Base-by-base conservation (phyloP, 768 basidiomycete species). In the Suillus discolor region DNA sequence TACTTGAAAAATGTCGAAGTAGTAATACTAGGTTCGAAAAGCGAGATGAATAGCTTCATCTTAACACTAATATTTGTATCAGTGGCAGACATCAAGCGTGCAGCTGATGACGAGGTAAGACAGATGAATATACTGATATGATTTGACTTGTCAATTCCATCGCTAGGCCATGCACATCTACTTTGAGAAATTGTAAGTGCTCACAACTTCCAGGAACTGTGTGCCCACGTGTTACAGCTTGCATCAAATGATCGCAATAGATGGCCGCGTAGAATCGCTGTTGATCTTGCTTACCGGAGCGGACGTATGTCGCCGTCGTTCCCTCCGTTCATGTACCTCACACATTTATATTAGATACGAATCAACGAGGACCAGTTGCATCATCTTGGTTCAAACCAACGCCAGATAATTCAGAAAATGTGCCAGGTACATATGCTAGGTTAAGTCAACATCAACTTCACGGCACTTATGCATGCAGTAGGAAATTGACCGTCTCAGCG, bases 11-110 rank as follows among this genome's bases (percentile, higher is more conserved):
- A 34, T 36, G 34, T 36, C 7, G 54, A 55, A 7, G 34, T 55
- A 13, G 31, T 34, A 4, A 36, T 55, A n/a, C 20, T 55, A 36
- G 54, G 54, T 55, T 34, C 6, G 54, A 54, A 28, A 28, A 53
- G 16, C 16, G 0, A 54, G 53, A 54, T 31, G 9, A 11, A 54
- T 11, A 3, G 20, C 6, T n/a, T 55, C 6, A 12, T 36, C 36
- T 55, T 2, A 4, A 12, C 3, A 12, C 54, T 55, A 13, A 54
- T n/a, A 13, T n/a, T 1, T 13, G 16, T 13, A 15, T 55, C 54
- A 55, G 54, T 55, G 3, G 54, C 54, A 55, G 54, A 55, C 34
- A 55, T 55, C 20, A 55, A 36, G 20, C 54, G 54, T n/a, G 54
- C 54, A 6, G 31, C 54, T 34, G 54, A 55, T 55, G 54, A 55